A percentile compares a stretch with the other conserved stretches of the same genome.
Conservation (phyloP, 768 basidiomycete genomes). For the Lactarius indigo region DNA sequence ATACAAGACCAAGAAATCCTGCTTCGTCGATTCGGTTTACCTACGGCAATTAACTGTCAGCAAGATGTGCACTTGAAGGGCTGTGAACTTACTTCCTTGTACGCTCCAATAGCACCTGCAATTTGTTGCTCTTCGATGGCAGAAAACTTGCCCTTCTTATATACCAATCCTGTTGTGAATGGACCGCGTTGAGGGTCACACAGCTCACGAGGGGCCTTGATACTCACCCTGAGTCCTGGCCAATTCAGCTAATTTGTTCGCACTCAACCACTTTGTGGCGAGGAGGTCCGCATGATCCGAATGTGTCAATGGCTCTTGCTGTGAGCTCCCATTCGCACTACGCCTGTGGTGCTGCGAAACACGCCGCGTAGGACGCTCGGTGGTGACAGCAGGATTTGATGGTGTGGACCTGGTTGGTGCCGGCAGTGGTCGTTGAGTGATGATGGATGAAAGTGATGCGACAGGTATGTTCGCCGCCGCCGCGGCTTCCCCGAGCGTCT, state of each 20-base stretch:
- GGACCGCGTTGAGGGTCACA: background rate
- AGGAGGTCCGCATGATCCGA: conserved; percentile 64
- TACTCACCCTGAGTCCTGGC: conserved; percentile 61
- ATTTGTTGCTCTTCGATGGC: conserved; percentile 70
- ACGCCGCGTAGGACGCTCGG: background rate
- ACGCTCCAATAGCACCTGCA: conserved; percentile 58
- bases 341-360: conserved; percentile 11
- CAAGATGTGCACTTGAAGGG: background rate
- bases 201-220: background rate
- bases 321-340: background rate
- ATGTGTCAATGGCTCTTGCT: conserved; percentile 39
- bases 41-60: conserved; percentile 33
- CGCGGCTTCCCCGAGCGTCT: conserved; percentile 58
- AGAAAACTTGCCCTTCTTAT: conserved; percentile 87
- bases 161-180: conserved; percentile 59
- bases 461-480: conserved; percentile 39
- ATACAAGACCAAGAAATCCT: conserved; percentile 61
- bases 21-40: conserved; percentile 49
- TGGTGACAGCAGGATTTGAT: background rate
- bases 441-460: conserved; percentile 16
- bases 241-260: conserved; percentile 63
- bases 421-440: conserved; percentile 8
- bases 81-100: conserved; percentile 47
- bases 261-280: conserved; percentile 75
- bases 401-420: background rate